Evolutionary conservation across 179 eudicot genomes (phyloP).

Genomic region (Gypsophila paniculata): DNA sequence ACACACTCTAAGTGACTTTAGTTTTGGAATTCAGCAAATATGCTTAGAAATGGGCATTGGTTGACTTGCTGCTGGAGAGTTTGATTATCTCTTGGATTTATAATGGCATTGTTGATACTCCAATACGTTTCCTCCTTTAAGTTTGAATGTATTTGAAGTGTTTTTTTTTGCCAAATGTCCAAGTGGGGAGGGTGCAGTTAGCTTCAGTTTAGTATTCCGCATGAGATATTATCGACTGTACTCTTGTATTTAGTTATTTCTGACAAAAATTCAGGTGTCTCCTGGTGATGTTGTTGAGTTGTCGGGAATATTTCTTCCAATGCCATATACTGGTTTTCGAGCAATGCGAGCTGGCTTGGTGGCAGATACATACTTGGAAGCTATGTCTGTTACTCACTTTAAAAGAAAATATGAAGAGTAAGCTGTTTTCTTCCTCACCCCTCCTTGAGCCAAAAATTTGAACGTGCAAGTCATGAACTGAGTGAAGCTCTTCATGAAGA

Average conservation of each 20-base stretch:
- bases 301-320: slow-evolving; percentile 92
- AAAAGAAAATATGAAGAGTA: slow-evolving; percentile 99
- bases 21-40: background rate
- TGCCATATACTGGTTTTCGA: slow-evolving; percentile 93
- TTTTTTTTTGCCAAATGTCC: background rate
- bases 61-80: background rate
- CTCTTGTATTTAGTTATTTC: slow-evolving; percentile 7
- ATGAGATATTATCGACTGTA: slow-evolving; percentile 6
- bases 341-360: slow-evolving; percentile 98
- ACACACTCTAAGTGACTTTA: too few species aligned
- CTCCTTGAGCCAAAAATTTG: slow-evolving; percentile 14
- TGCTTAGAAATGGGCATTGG: background rate
- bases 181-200: background rate
- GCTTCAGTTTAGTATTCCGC: background rate
- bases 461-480: background rate
- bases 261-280: slow-evolving; percentile 50
- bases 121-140: background rate
- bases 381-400: slow-evolving; percentile 91
- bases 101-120: background rate
- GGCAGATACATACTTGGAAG: slow-evolving; percentile 97
- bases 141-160: background rate
- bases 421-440: slow-evolving; percentile 29
- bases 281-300: slow-evolving; percentile 96
- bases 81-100: background rate
- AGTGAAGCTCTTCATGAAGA: background rate